A percentile compares a stretch with the other conserved stretches of the same genome.
phyloP scores from a whole-genome alignment of 2,329 filamentous ascomycete genomes.

The Dactylellina haptotyla region DNA sequence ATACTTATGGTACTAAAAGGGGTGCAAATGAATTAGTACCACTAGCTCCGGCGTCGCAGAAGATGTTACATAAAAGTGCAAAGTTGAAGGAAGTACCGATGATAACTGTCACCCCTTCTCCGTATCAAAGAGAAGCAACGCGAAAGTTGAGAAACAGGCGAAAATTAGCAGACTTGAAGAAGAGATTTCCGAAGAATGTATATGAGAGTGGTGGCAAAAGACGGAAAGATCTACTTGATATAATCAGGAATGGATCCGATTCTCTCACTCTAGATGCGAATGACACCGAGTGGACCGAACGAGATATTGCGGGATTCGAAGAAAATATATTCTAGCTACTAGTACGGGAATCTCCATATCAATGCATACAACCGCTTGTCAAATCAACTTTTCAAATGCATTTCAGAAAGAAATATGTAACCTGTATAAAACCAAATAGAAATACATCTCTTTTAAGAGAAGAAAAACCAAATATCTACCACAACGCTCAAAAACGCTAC shows the following conservation, averaged over 20 bases:
- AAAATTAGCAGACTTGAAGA: slow-evolving; percentile 22
- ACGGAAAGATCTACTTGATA: neutral
- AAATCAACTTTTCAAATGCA: too few relatives aligned
- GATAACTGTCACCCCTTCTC: neutral
- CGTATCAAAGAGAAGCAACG: too few relatives aligned
- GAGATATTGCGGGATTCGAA: neutral
- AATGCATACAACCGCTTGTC: too few relatives aligned
- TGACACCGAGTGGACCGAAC: slow-evolving; percentile 27
- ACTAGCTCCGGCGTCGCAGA: slow-evolving; percentile 18
- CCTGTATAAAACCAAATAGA: too few relatives aligned
- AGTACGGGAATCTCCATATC: too few relatives aligned
- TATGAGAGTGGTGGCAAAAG: neutral
- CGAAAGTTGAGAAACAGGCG: neutral
- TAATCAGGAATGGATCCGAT: neutral
- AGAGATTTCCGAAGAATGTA: slow-evolving; percentile 30
- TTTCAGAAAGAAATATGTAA: too few relatives aligned
- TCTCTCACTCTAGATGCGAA: neutral
- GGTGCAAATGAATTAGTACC: too few relatives aligned
- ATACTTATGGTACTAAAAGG: too few relatives aligned
- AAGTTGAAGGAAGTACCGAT: slow-evolving; percentile 11
- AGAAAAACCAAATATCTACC: neutral
- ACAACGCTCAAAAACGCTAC: too few relatives aligned
- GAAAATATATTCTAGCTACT: too few relatives aligned
- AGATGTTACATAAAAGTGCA: slow-evolving; percentile 42
- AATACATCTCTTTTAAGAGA: too few relatives aligned